Conservation (phyloP, 2,329 filamentous ascomycete species). For the Diaporthe aspalathi region DNA sequence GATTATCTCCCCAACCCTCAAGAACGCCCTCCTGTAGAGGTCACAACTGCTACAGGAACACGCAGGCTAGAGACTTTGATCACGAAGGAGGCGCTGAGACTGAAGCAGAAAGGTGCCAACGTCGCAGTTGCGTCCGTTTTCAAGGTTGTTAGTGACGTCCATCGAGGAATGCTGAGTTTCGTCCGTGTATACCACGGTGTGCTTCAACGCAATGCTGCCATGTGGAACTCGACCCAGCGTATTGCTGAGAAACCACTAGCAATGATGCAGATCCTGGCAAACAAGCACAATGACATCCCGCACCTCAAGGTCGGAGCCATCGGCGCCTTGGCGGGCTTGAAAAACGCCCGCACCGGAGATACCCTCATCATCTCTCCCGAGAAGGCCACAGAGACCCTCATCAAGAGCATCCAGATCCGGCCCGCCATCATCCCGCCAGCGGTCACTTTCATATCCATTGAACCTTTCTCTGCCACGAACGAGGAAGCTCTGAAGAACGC, state of each 20-base stretch:
- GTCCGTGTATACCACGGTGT: slow-evolving; percentile 91
- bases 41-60: slow-evolving; percentile 73
- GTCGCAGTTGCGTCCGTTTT: slow-evolving; percentile 78
- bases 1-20: slow-evolving; percentile 87
- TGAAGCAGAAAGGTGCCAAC: slow-evolving; percentile 51
- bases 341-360: slow-evolving; percentile 92
- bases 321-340: slow-evolving; percentile 90
- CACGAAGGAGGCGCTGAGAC: slow-evolving; percentile 41
- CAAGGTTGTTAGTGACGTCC: slow-evolving; percentile 92
- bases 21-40: slow-evolving; percentile 82
- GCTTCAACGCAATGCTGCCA: slow-evolving; percentile 76
- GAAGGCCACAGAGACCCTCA: slow-evolving; percentile 72
- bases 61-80: slow-evolving; percentile 58
- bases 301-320: slow-evolving; percentile 89
- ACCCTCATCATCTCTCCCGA: slow-evolving; percentile 81
- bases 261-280: slow-evolving; percentile 89
- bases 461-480: slow-evolving; percentile 73
- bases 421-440: slow-evolving; percentile 92
- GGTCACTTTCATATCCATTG: slow-evolving; percentile 96
- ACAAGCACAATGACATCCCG: slow-evolving; percentile 85
- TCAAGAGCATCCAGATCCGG: slow-evolving; percentile 83
- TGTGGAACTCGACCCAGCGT: slow-evolving; percentile 89
- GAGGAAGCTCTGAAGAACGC: slow-evolving; percentile 82
- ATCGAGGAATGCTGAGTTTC: slow-evolving; percentile 89
- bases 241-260: slow-evolving; percentile 83